These are phyloP conservation scores for Puccinia horiana DNA, from an alignment of 1,284 basidiomycete species.

Conservation along the genomic window DNA sequence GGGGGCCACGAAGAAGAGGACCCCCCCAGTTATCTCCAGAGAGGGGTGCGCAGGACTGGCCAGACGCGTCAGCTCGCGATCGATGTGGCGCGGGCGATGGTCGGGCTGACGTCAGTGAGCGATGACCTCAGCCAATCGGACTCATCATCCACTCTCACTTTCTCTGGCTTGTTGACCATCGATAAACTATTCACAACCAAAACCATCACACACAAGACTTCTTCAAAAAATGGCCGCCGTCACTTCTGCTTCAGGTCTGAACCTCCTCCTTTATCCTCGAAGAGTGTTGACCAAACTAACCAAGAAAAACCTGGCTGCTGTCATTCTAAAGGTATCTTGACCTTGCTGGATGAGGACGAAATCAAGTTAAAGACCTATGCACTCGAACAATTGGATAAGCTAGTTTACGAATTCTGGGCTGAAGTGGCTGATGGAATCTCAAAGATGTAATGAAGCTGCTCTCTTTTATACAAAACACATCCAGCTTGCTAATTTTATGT, in stretches of 20 bases:
- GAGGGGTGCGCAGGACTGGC: neutral
- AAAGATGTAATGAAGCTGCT: slow-evolving; percentile 68
- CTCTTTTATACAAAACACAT: neutral
- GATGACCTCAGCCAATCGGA: slow-evolving; percentile 16
- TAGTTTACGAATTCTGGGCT: slow-evolving; percentile 92
- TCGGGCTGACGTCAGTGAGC: neutral
- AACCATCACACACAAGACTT: neutral
- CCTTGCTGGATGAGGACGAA: slow-evolving; percentile 82
- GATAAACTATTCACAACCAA: neutral
- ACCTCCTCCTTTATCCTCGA: too few species aligned
- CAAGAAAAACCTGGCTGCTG: too few species aligned
- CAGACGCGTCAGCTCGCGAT: slow-evolving; percentile 5
- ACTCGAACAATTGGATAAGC: slow-evolving; percentile 73
- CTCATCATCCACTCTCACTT: neutral
- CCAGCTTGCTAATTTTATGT: neutral
- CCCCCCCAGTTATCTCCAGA: neutral
- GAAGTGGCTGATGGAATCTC: slow-evolving; percentile 93
- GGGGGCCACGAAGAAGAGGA: neutral
- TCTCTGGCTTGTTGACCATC: neutral
- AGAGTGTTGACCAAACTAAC: too few species aligned
- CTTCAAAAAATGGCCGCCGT: slow-evolving; percentile 23
- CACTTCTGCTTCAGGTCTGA: slow-evolving; percentile 41
- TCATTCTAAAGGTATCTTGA: slow-evolving; percentile 70
- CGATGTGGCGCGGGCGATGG: neutral
- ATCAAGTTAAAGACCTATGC: slow-evolving; percentile 84